Conservation (phyloP, 495 filamentous ascomycete species). For the Penicillium waksmanii region DNA sequence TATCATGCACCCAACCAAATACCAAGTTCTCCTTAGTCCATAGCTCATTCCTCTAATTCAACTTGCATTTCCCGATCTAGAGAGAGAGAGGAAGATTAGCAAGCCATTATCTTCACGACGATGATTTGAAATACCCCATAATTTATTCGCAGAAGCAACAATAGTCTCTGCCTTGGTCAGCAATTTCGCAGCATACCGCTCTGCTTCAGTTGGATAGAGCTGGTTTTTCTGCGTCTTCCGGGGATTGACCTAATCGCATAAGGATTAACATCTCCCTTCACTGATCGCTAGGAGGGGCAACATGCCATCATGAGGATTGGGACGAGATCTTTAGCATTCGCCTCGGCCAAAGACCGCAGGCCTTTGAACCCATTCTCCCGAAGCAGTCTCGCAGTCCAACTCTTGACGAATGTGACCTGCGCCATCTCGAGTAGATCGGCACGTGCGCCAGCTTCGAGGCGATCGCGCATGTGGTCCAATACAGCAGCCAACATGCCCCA, state of each 20-base stretch:
- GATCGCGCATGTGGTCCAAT: constrained; percentile 76
- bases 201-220: constrained; percentile 61
- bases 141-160: constrained; percentile 66
- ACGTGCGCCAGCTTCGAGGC: constrained; percentile 73
- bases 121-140: constrained; percentile 61
- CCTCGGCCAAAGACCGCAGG: constrained; percentile 67
- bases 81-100: background rate
- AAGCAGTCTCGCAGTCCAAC: constrained; percentile 73
- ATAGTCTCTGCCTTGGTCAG: constrained; percentile 70
- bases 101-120: background rate
- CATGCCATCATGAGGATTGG: constrained; percentile 70
- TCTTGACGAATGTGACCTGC: constrained; percentile 78
- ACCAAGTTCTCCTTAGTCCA: background rate
- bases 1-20: constrained; percentile 10
- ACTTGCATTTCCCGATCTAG: constrained; percentile 49
- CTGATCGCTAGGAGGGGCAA: background rate
- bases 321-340: constrained; percentile 66
- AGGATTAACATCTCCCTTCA: background rate
- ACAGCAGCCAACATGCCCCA: constrained; percentile 77
- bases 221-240: constrained; percentile 63
- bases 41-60: constrained; percentile 43
- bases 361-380: constrained; percentile 78
- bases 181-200: constrained; percentile 66
- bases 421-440: constrained; percentile 75
- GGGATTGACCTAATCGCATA: constrained; percentile 33